Evolutionary conservation across 768 basidiomycete genomes (phyloP).

Genomic region (Crepidotus variabilis): DNA sequence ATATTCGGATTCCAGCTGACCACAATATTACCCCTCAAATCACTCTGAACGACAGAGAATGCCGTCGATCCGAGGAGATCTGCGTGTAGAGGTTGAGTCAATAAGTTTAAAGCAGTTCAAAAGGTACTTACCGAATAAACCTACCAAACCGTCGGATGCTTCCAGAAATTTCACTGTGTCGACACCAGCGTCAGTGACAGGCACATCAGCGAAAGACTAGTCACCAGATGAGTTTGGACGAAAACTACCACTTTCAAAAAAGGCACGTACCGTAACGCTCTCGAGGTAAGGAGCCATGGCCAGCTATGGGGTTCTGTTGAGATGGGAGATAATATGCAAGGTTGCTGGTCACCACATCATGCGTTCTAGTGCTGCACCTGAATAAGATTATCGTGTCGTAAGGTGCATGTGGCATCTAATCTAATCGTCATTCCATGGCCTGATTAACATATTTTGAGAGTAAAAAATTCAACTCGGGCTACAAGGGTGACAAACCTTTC

Average conservation of each 20-base stretch:
- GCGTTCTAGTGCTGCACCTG: no score
- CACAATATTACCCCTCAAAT: slow-evolving; percentile 88
- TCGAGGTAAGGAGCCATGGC: slow-evolving; percentile 75
- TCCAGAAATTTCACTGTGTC: slow-evolving; percentile 87
- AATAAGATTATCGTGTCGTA: slow-evolving; percentile 7
- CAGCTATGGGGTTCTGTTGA: slow-evolving; percentile 6
- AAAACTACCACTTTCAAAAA: neutral
- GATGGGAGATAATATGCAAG: slow-evolving; percentile 1
- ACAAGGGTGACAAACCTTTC: slow-evolving; percentile 8
- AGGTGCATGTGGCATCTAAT: slow-evolving; percentile 26
- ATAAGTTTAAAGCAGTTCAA: neutral
- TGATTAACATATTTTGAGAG: no score
- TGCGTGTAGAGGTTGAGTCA: slow-evolving; percentile 23
- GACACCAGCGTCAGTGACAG: slow-evolving; percentile 80
- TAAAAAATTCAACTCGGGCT: neutral
- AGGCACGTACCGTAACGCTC: slow-evolving; percentile 52
- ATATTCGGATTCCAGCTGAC: slow-evolving; percentile 38
- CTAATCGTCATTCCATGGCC: no score
- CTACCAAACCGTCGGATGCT: slow-evolving; percentile 83
- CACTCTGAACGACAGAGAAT: slow-evolving; percentile 78
- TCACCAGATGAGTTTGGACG: neutral
- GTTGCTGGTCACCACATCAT: neutral
- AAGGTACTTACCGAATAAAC: slow-evolving; percentile 75
- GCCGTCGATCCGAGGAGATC: slow-evolving; percentile 85
- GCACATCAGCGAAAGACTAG: slow-evolving; percentile 93